Base-by-base conservation (phyloP, 225 moss, liverwort and hornwort species). In the Pleurozium schreberi region DNA sequence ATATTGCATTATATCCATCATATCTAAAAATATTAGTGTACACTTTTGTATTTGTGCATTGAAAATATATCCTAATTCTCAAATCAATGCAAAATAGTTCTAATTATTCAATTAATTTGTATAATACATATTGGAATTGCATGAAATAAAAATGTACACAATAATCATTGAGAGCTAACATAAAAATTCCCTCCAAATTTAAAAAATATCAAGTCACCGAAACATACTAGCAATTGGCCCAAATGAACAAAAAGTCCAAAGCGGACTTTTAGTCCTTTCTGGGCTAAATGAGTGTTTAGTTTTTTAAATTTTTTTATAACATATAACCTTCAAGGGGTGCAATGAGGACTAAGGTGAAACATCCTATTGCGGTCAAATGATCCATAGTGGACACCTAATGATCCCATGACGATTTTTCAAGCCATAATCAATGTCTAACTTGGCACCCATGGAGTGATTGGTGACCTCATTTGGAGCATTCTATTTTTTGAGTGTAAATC, bases 131-230 rank as follows among this genome's bases (percentile, higher is more conserved):
- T 47, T 47, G 1, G 40, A 40, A 69, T 3, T 40, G 3, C 5
- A 38, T 23, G 4, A 69, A 69, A 7, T 12, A 40, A 40, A 69
- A 42, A 4, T 26, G 25, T 25, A 70, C 26, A 15, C 27, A 15
- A 27, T 26, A 8, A 43, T 36, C 5, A 50, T 8, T 13, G 1
- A 33, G 13, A 33, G 8, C 12, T 53, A 76, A 52, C 3, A 5
- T 9, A 22, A 36, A 76, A 36, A 7, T 14, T 53, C 9, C 9
- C 10, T 21, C 49, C 3, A 50, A 34, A 8, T 33, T 49, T 18
- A 0, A 12, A 33, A 12, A 20, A 16, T 7, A 31, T 14, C 14
- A 75, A 5, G 26, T 38, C 14, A 78, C 4, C 0, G 0, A 57
- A 38, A n/a, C 4, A 16, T 10, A 2, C 2, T 38, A 17, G n/a